Evolutionary conservation across 2,329 filamentous ascomycete species (phyloP), one percentile per base, ranked within the genome.

Genomic region (Ilyonectria destructans): DNA sequence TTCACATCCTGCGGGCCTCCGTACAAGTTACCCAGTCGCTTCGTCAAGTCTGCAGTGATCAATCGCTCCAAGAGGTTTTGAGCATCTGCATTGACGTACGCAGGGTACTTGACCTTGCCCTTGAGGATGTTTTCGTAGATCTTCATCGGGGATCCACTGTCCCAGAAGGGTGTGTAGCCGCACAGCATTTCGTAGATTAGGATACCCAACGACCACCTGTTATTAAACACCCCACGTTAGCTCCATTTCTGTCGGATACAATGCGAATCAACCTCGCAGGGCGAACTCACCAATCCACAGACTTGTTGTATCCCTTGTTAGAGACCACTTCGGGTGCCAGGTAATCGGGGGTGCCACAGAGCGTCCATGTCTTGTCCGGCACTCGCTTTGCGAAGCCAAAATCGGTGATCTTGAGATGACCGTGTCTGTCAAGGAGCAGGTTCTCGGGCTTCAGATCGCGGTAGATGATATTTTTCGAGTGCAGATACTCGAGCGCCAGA

Each of bases 171-270:
- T 6, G 96, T 99, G 83, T 98, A 99, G 31, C 96, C 96, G 80
- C 96, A 98, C 43, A 99, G 89, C 96, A 99, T 99, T 87, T 99
- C 96, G 82, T 98, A 99, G 81, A 99, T 98, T 75, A 99, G 86
- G 79, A 99, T 98, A 52, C 96, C 96, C 66, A 99, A 88, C 60
- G 96, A 98, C 96, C 96, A 99, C 95, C 95, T 98, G 62, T 12
- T 45, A 19, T 12, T 45, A 19, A 23, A 26, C n/a, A 59, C 58
- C 55, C 54, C n/a, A 46, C 58, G 56, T 73, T 45, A 71, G 66
- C 40, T 35, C 48, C 13, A 29, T 13, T 51, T 46, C 31, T n/a
- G 8, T n/a, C 56, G 6, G 6, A n/a, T 29, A 8, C 31, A 23
- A 19, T 6, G 2, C 37, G 29, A 45, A 4, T 6, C 26, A 43